Base-by-base conservation (phyloP, 2,329 filamentous ascomycete genomes). In the Fusarium aywerte region DNA sequence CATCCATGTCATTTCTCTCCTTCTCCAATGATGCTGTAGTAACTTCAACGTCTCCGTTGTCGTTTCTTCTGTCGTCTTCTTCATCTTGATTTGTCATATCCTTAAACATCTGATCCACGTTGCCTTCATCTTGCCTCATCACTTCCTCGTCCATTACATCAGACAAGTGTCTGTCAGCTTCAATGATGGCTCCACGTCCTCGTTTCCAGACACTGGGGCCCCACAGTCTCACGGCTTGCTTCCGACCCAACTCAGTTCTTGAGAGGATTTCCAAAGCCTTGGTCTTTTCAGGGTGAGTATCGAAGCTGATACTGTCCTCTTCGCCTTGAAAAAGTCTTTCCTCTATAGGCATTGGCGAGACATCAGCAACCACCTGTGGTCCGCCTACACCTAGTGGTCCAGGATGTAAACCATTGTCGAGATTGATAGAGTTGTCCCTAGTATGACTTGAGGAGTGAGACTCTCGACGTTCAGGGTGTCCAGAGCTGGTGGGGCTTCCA, bases 81-180 rank as follows among this genome's bases (percentile, higher is more conserved):
- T 85, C 83, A 16, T 84, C 82, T 57, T 83, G 80, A 58, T 86
- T 85, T 5, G 84, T 85, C 66, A 87, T 80, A 40, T 86, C 84
- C 42, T 82, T 79, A 71, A 87, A 86, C 83, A 87, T 86, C 66
- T 82, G 82, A 56, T 85, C 83, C 5, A 84, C 83, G 25, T 82
- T 83, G 40, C 79, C 80, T 18, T 83, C 83, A 33, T 82, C 81
- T 7, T 76, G 70, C 54, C 75, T 78, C 62, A 75, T 73, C 54
- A 74, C 64, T n/a, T 74, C 73, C 36, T 76, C 75, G 25, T 68
- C 65, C 49, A 76, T 69, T 8, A 70, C 68, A 11, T 57, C 62
- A 0, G 76, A 73, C 44, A 77, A 69, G 11, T 74, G 71, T 42
- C 71, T 68, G 21, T 59, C 66, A 21, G 40, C 18, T 16, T 36